A percentile compares a stretch with the other conserved stretches of the same genome.
These are phyloP conservation scores for Omphalotus olearius DNA, from an alignment of 1,284 basidiomycete species.

Conservation along the genomic window DNA sequence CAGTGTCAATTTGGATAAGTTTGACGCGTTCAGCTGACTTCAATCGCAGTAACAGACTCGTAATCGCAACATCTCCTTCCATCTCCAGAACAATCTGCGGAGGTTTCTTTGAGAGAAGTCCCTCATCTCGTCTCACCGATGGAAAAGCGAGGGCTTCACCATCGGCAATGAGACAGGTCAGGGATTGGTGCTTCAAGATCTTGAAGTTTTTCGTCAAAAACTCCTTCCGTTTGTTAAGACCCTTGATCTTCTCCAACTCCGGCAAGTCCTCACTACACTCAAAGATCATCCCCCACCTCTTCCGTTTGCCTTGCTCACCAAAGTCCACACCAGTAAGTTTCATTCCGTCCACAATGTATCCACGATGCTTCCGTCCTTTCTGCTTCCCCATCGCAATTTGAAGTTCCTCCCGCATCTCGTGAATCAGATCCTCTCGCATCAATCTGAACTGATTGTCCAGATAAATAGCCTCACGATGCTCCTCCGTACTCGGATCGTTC, in stretches of 20 bases:
- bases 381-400: constrained; percentile 40
- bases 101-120: constrained; percentile 38
- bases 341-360: constrained; percentile 38
- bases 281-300: constrained; percentile 45
- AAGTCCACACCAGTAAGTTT: constrained; percentile 30
- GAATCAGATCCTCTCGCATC: constrained; percentile 61
- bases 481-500: constrained; percentile 36
- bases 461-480: constrained; percentile 38
- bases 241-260: constrained; percentile 28
- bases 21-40: constrained; percentile 31
- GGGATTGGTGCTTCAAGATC: constrained; percentile 46
- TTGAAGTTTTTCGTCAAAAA: constrained; percentile 36
- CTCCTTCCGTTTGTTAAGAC: constrained; percentile 24
- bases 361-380: constrained; percentile 37
- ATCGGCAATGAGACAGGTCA: constrained; percentile 47
- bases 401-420: constrained; percentile 59
- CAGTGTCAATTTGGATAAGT: constrained; percentile 55
- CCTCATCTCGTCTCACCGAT: constrained; percentile 49
- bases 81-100: constrained; percentile 51
- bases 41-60: constrained; percentile 33
- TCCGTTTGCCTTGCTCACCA: constrained; percentile 25
- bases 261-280: constrained; percentile 39
- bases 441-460: constrained; percentile 65
- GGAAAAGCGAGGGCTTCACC: constrained; percentile 48
- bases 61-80: constrained; percentile 35